Conservation (phyloP, 306 rosid genomes). For the Lathyrus sativus region DNA sequence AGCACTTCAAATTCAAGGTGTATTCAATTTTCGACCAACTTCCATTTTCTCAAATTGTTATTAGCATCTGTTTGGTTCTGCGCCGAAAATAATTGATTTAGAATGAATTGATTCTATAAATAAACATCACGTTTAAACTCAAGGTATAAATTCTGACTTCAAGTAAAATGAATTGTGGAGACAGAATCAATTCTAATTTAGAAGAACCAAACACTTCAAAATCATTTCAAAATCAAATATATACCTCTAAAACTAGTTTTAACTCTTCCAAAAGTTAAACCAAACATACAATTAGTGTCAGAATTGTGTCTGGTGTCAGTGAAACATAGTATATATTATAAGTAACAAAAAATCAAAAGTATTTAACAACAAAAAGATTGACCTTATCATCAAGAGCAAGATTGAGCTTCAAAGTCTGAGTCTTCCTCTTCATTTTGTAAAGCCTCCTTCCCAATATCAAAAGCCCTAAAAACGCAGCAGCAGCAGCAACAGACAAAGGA, state of each 20-base stretch:
- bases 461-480: slow-evolving; percentile 77
- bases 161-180: too few relatives aligned
- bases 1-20: background rate
- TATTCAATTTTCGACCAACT: background rate
- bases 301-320: background rate
- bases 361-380: slow-evolving; percentile 7
- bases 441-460: slow-evolving; percentile 70
- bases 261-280: too few relatives aligned
- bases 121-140: too few relatives aligned
- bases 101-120: too few relatives aligned
- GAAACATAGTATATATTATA: background rate
- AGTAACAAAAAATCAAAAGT: background rate
- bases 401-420: slow-evolving; percentile 73
- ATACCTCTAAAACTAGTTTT: too few relatives aligned
- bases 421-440: slow-evolving; percentile 77
- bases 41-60: background rate
- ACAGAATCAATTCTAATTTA: too few relatives aligned
- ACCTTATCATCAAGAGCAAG: slow-evolving; percentile 93
- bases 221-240: too few relatives aligned
- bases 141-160: too few relatives aligned
- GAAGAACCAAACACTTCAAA: too few relatives aligned
- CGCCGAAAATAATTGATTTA: too few relatives aligned
- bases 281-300: background rate
- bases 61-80: too few relatives aligned
- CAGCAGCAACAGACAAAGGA: slow-evolving; percentile 83